A percentile compares a stretch with the other conserved stretches of the same genome.
These are phyloP conservation scores for Helichrysum umbraculigerum DNA, from an alignment of 129 eudicot species.

Conservation along the genomic window DNA sequence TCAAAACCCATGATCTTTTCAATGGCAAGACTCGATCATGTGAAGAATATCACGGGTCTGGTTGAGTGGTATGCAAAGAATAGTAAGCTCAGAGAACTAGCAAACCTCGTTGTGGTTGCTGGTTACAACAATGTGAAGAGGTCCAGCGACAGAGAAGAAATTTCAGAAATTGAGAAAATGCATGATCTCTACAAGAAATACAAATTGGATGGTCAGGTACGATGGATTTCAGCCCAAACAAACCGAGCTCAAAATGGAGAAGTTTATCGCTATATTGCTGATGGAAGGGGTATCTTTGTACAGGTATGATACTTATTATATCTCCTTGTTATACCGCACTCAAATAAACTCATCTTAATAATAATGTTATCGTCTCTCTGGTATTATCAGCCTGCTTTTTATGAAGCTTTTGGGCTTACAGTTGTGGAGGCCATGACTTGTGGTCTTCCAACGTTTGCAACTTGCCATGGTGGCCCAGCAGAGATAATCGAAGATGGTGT, in stretches of 20 bases:
- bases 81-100: slow-evolving; percentile 62
- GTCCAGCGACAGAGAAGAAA: slow-evolving; percentile 91
- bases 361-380: slow-evolving; percentile 7
- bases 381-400: slow-evolving; percentile 78
- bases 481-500: slow-evolving; percentile 91
- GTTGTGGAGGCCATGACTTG: slow-evolving; percentile 97
- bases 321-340: background rate
- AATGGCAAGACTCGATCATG: slow-evolving; percentile 98
- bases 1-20: slow-evolving; percentile 93
- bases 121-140: slow-evolving; percentile 77
- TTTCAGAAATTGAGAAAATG: slow-evolving; percentile 90
- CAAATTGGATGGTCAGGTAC: slow-evolving; percentile 69
- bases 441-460: slow-evolving; percentile 97
- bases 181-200: slow-evolving; percentile 65
- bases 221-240: slow-evolving; percentile 90
- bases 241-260: slow-evolving; percentile 86
- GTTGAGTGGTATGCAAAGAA: slow-evolving; percentile 88
- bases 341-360: slow-evolving; percentile 5
- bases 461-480: slow-evolving; percentile 91
- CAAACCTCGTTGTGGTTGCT: slow-evolving; percentile 86
- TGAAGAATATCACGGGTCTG: slow-evolving; percentile 87
- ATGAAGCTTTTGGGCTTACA: slow-evolving; percentile 98
- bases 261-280: slow-evolving; percentile 91
- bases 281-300: slow-evolving; percentile 78
- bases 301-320: slow-evolving; percentile 53